Percentiles rank a stretch among this genome's conserved stretches.
Conservation (phyloP, 805 yeast species). For the Priceomyces castillae region DNA sequence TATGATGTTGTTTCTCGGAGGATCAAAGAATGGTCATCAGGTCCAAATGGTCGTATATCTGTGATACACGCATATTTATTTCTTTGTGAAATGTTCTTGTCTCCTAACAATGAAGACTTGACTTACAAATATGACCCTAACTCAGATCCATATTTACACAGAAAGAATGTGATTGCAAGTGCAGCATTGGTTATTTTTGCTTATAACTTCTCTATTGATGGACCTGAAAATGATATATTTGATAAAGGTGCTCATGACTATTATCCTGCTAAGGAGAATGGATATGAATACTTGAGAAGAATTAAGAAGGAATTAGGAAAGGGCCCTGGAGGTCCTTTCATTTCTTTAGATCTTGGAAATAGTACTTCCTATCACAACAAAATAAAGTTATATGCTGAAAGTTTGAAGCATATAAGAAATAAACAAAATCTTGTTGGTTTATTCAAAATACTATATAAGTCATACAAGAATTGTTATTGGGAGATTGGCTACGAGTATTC, state of each 20-base stretch:
- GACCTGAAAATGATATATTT: slow-evolving; percentile 41
- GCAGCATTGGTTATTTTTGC: slow-evolving; percentile 50
- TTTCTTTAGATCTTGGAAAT: background rate
- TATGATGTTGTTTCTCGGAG: slow-evolving; percentile 48
- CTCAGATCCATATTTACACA: slow-evolving; percentile 42
- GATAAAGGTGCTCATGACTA: slow-evolving; percentile 15
- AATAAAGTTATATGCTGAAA: slow-evolving; percentile 40
- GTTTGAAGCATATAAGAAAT: slow-evolving; percentile 37
- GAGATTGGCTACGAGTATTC: slow-evolving; percentile 58
- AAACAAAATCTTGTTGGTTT: slow-evolving; percentile 57
- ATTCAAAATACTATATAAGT: slow-evolving; percentile 42
- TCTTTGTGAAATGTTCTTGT: slow-evolving; percentile 59
- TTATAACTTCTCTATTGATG: slow-evolving; percentile 46
- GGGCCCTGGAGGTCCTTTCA: slow-evolving; percentile 23
- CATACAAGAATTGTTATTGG: slow-evolving; percentile 44
- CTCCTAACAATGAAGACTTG: slow-evolving; percentile 49
- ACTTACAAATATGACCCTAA: slow-evolving; percentile 49
- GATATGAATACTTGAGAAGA: slow-evolving; percentile 49
- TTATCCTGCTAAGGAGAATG: slow-evolving; percentile 44
- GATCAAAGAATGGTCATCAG: slow-evolving; percentile 51
- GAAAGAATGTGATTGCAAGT: slow-evolving; percentile 43
- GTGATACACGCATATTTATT: slow-evolving; percentile 61
- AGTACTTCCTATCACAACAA: slow-evolving; percentile 41
- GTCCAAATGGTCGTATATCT: slow-evolving; percentile 48
- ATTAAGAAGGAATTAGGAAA: slow-evolving; percentile 42